These are phyloP conservation scores for Immersiella caudata DNA, from an alignment of 495 filamentous ascomycete genomes.

Conservation along the genomic window DNA sequence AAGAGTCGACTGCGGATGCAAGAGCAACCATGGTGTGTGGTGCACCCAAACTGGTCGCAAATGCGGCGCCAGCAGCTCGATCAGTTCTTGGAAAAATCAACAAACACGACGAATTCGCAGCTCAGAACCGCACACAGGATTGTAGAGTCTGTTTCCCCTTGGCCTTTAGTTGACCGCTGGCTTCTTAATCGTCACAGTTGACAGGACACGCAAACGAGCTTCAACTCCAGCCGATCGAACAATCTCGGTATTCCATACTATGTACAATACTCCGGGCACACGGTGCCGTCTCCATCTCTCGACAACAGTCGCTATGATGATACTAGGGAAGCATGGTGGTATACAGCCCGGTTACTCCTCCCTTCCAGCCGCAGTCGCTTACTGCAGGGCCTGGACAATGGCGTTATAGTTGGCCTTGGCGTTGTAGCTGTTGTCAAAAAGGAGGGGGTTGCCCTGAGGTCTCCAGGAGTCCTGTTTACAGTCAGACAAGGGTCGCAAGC, in stretches of 20 bases:
- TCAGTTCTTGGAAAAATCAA: too few species aligned
- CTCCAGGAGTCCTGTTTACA: slow-evolving; percentile 63
- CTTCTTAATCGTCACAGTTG: too few species aligned
- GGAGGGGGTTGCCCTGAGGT: slow-evolving; percentile 57
- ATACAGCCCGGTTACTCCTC: neutral
- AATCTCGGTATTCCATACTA: neutral
- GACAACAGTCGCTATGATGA: neutral
- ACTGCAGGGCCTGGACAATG: slow-evolving; percentile 54
- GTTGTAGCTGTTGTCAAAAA: slow-evolving; percentile 66
- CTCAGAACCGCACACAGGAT: too few species aligned
- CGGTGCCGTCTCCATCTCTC: neutral
- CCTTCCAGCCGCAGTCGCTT: slow-evolving; percentile 11
- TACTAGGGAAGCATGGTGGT: neutral
- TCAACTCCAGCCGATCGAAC: too few species aligned
- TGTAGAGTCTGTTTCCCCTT: too few species aligned
- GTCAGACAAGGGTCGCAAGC: slow-evolving; percentile 6
- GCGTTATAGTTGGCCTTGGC: slow-evolving; percentile 68
- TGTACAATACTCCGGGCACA: neutral
- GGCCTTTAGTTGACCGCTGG: too few species aligned
- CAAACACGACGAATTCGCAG: too few species aligned
- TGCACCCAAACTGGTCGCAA: too few species aligned
- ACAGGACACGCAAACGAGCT: too few species aligned
- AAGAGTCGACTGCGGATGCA: too few species aligned
- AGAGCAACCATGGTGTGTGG: too few species aligned
- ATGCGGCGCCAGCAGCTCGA: too few species aligned